These are phyloP conservation scores for Mucor irregularis DNA, from an alignment of 371 early-diverging fungal genomes.

Conservation along the genomic window DNA sequence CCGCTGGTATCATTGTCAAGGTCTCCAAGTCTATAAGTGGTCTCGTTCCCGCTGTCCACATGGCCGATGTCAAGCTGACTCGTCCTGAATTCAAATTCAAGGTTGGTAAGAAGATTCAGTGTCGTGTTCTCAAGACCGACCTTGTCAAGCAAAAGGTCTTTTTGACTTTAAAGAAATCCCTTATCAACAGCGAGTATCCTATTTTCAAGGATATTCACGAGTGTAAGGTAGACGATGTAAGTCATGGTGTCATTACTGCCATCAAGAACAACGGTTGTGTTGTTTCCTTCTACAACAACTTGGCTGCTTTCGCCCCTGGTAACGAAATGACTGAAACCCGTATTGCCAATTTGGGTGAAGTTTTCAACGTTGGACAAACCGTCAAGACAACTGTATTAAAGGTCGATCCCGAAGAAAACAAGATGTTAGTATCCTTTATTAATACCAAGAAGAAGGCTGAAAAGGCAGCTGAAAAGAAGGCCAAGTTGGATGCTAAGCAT, in stretches of 20 bases:
- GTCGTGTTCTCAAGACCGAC: constrained; percentile 72
- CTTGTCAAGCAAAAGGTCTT: constrained; percentile 51
- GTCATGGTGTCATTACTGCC: constrained; percentile 66
- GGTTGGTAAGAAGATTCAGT: constrained; percentile 63
- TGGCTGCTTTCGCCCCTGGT: constrained; percentile 69
- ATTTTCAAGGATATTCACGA: constrained; percentile 60
- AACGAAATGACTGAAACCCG: constrained; percentile 62
- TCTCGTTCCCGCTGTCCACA: constrained; percentile 70
- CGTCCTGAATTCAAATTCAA: constrained; percentile 82
- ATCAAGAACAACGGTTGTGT: constrained; percentile 70
- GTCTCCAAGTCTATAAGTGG: constrained; percentile 68
- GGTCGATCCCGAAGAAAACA: constrained; percentile 48
- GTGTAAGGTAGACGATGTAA: constrained; percentile 57
- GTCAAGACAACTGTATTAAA: constrained; percentile 76
- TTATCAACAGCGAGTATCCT: constrained; percentile 75
- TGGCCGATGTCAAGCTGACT: constrained; percentile 74
- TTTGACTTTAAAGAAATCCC: constrained; percentile 78
- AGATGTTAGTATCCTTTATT: constrained; percentile 38
- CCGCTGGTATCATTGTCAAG: constrained; percentile 66
- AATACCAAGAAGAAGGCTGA: constrained; percentile 36
- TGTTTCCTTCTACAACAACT: constrained; percentile 76
- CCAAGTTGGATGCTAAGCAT: constrained; percentile 21
- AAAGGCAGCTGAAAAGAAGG: constrained; percentile 28
- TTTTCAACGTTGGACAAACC: constrained; percentile 74
- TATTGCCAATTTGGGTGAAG: constrained; percentile 41